phyloP scores from a whole-genome alignment of 768 basidiomycete species.

The Agaricus blazei region DNA sequence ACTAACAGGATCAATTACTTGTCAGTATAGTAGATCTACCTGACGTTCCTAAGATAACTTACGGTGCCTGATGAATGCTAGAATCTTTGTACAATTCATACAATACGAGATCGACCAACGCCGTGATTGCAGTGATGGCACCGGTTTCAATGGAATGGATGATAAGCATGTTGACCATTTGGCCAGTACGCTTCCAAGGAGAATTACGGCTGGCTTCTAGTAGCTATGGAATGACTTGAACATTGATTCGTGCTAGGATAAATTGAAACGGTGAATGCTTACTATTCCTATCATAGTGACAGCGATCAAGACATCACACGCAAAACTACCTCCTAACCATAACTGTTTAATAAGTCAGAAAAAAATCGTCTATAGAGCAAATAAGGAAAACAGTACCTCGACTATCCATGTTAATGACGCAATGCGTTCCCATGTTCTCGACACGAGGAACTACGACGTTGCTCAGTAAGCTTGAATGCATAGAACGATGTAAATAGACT shows the following conservation, averaged over 20 bases:
- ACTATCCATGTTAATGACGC: conserved; percentile 3
- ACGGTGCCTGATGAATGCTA: conserved; percentile 8
- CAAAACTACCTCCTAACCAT: conserved; percentile 10
- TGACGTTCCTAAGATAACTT: not conserved
- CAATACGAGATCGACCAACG: conserved; percentile 6
- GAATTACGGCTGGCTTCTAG: conserved; percentile 6
- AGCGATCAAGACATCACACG: conserved; percentile 12
- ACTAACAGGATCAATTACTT: not conserved
- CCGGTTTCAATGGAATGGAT: conserved; percentile 13
- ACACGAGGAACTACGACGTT: not conserved
- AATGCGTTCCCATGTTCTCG: not conserved
- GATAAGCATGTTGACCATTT: conserved; percentile 12
- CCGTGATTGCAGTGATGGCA: conserved; percentile 9
- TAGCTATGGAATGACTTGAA: not conserved
- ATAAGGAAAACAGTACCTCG: not conserved
- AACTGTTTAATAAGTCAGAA: not conserved
- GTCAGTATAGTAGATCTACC: not conserved
- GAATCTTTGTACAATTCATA: conserved; percentile 6
- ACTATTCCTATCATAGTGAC: conserved; percentile 12
- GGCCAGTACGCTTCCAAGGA: conserved; percentile 9
- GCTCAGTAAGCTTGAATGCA: not conserved
- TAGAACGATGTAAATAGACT: not conserved
- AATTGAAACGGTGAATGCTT: not conserved
- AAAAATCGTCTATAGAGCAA: not conserved
- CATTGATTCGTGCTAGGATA: not conserved